Conservation (phyloP, 2,329 filamentous ascomycete species). For the Cladophialophora bantiana region DNA sequence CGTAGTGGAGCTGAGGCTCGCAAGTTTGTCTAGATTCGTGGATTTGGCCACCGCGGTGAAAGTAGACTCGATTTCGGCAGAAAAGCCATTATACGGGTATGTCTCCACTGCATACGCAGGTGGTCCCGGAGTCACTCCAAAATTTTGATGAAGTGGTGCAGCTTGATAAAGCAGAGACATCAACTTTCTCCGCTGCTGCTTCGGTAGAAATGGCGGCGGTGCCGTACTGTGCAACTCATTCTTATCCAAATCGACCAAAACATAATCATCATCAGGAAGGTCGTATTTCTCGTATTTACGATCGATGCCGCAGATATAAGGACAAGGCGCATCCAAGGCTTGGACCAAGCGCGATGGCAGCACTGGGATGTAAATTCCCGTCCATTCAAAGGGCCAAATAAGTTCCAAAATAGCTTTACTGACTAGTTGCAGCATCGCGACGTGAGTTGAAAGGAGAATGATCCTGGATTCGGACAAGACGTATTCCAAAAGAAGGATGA, state of each 20-base stretch:
- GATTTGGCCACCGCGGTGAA: conserved; percentile 75
- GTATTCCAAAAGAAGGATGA: conserved; percentile 91
- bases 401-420: conserved; percentile 85
- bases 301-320: conserved; percentile 96
- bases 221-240: conserved; percentile 87
- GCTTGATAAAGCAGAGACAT: conserved; percentile 86
- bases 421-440: conserved; percentile 92
- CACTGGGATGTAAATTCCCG: conserved; percentile 91
- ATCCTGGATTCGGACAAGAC: conserved; percentile 92
- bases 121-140: conserved; percentile 84
- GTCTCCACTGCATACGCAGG: conserved; percentile 93
- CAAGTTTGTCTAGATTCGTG: conserved; percentile 82
- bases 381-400: conserved; percentile 89
- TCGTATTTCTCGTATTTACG: conserved; percentile 85
- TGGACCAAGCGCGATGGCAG: conserved; percentile 87
- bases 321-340: conserved; percentile 91
- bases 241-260: conserved; percentile 90
- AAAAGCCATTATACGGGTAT: conserved; percentile 88
- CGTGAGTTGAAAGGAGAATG: conserved; percentile 93
- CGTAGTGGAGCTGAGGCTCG: conserved; percentile 84
- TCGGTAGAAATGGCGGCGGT: conserved; percentile 78
- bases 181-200: conserved; percentile 89
- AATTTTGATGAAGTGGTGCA: conserved; percentile 86
- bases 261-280: conserved; percentile 93
- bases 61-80: conserved; percentile 81